Conservation (phyloP, 2,329 filamentous ascomycete species). For the Hypoxylon sp. region DNA sequence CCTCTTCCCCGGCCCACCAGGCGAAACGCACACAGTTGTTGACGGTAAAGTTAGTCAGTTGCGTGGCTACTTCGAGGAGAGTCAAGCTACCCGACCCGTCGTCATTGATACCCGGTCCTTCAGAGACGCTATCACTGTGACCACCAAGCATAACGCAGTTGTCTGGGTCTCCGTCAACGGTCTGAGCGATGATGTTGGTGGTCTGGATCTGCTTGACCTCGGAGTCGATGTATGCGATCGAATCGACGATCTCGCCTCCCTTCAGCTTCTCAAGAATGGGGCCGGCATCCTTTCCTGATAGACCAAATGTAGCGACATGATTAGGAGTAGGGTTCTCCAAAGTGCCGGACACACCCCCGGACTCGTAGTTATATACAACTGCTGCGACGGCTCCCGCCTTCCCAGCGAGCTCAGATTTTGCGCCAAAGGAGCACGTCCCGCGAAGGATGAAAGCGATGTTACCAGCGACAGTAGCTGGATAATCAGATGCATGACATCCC, state of each 20-base stretch:
- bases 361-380: constrained; percentile 79
- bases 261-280: constrained; percentile 67
- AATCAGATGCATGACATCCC: constrained; percentile 75
- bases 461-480: constrained; percentile 67
- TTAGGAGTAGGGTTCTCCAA: constrained; percentile 70
- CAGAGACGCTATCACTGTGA: constrained; percentile 72
- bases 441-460: constrained; percentile 78
- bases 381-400: constrained; percentile 77
- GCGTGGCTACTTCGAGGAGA: constrained; percentile 72
- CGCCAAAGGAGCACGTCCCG: constrained; percentile 77
- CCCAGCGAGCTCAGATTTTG: constrained; percentile 77
- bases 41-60: constrained; percentile 68
- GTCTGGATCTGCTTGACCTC: constrained; percentile 67
- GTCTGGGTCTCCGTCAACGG: constrained; percentile 66
- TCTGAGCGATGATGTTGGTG: constrained; percentile 74
- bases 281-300: constrained; percentile 70
- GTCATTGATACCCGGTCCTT: constrained; percentile 81
- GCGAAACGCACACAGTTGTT: constrained; percentile 76
- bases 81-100: constrained; percentile 76
- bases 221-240: constrained; percentile 71
- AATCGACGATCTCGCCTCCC: constrained; percentile 62
- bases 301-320: constrained; percentile 76
- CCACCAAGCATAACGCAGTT: constrained; percentile 76
- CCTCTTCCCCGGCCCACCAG: constrained; percentile 77
- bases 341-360: constrained; percentile 74